These are phyloP conservation scores for Hansfordia pulvinata DNA, from an alignment of 2,329 filamentous ascomycete genomes.

Conservation along the genomic window DNA sequence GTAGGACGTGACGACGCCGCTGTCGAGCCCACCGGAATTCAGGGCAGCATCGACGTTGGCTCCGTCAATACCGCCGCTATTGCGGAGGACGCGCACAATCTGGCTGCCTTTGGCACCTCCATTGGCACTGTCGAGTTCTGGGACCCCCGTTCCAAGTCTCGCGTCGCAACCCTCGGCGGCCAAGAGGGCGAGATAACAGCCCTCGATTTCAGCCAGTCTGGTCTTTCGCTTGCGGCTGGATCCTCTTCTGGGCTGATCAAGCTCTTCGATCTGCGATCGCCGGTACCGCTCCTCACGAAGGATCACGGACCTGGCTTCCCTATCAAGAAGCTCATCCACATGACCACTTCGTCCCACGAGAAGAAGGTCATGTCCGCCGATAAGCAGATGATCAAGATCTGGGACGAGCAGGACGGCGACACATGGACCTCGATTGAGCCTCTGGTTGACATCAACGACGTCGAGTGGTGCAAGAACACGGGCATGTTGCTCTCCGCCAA, in stretches of 20 bases:
- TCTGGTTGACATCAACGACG: constrained; percentile 84
- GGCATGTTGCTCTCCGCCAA: constrained; percentile 97
- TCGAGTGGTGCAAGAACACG: constrained; percentile 82
- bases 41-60: constrained; percentile 75
- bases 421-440: constrained; percentile 96
- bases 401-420: constrained; percentile 69
- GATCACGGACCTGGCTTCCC: constrained; percentile 93
- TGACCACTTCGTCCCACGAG: constrained; percentile 59
- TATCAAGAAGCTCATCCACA: constrained; percentile 68
- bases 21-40: constrained; percentile 53
- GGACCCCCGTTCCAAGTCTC: constrained; percentile 74
- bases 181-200: constrained; percentile 69
- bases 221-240: constrained; percentile 73
- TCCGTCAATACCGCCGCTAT: constrained; percentile 79
- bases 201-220: constrained; percentile 72
- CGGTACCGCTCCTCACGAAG: constrained; percentile 74
- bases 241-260: constrained; percentile 81
- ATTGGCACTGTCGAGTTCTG: constrained; percentile 95
- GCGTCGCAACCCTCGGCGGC: constrained; percentile 62
- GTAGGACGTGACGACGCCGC: constrained; percentile 74
- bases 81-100: constrained; percentile 78
- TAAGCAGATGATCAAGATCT: constrained; percentile 94
- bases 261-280: constrained; percentile 83
- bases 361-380: constrained; percentile 87
- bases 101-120: constrained; percentile 87